Conservation (phyloP, 75 land plant genomes). For the Sequoia sempervirens region DNA sequence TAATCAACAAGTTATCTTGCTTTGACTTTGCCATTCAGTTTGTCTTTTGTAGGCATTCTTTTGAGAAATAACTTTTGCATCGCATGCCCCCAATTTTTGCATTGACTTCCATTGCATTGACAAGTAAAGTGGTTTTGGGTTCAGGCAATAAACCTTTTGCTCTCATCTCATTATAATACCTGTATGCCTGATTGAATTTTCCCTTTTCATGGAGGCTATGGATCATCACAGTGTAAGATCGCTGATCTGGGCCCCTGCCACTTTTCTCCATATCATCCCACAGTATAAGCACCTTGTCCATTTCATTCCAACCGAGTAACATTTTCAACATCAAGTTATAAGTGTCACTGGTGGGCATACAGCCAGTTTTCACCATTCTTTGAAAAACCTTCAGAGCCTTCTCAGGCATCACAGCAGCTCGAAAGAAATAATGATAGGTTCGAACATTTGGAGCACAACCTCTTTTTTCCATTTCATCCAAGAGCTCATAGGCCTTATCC, state of each 20-base stretch:
- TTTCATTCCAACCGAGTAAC: conserved; percentile 31
- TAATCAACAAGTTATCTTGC: neutral
- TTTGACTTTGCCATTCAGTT: neutral
- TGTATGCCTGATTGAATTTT: conserved; percentile 32
- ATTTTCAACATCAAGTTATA: conserved; percentile 49
- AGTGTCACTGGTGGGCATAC: conserved; percentile 28
- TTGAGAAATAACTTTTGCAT: neutral
- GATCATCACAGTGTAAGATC: conserved; percentile 60
- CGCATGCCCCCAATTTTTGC: conserved; percentile 6
- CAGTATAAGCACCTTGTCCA: conserved; percentile 13
- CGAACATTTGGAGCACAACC: conserved; percentile 37
- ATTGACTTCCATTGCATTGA: conserved; percentile 32
- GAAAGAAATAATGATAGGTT: conserved; percentile 45
- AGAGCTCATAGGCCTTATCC: conserved; percentile 54
- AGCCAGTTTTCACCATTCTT: conserved; percentile 48
- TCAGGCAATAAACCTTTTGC: conserved; percentile 50
- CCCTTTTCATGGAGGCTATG: conserved; percentile 44
- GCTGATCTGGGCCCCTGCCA: conserved; percentile 51
- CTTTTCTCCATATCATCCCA: conserved; percentile 53
- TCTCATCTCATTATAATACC: conserved; percentile 34
- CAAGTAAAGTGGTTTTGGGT: conserved; percentile 46
- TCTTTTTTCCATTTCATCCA: conserved; percentile 66
- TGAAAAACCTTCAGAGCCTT: conserved; percentile 30
- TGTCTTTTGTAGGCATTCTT: neutral
- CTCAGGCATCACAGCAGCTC: conserved; percentile 19